Base-by-base conservation (phyloP, 805 yeast species). In the Wickerhamiella bombiphila region DNA sequence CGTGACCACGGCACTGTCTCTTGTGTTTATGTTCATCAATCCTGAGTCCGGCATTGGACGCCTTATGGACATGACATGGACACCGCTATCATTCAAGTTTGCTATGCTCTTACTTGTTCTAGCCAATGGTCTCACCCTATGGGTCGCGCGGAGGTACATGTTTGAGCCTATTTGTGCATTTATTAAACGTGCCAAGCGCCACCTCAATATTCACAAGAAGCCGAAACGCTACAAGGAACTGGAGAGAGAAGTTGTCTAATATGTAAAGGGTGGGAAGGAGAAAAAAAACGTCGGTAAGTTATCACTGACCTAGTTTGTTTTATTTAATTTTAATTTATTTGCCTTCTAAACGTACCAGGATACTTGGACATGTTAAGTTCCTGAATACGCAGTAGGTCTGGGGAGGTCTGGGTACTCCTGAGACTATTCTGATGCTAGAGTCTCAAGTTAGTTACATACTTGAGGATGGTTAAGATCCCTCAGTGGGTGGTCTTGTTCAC, bases 51-150 rank as follows among this genome's bases (percentile, higher is more conserved):
- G 64, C 54, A 53, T 77, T 43, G 94, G 88, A 1, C 55, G 64
- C 2, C 59, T 81, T 43, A 76, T 91, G 72, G 91, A 85, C 51
- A 60, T 91, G 48, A 80, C 94, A 0, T 57, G 65, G 40, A 64
- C 79, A 22, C 62, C 80, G 0, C 33, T 41, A 2, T 44, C 54
- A 5, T 74, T 77, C 54, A 76, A 75, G 47, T 5, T 50, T 16
- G 31, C 59, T 15, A 36, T 56, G n/a, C 16, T 56, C 4, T 28
- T 61, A 0, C 49, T 66, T 25, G 71, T 75, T 0, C 40, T 57
- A 0, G 32, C 65, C 15, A 81, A 83, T 52, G 69, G 72, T 34
- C 60, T 52, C 1, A 57, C 60, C 0, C 56, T 76, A 56, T 52
- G 63, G 45, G 22, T 60, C 2, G 72, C 74, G 3, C 69, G 74